Evolutionary conservation across 2,329 filamentous ascomycete species (phyloP).

Genomic region (Sporothrix luriei): DNA sequence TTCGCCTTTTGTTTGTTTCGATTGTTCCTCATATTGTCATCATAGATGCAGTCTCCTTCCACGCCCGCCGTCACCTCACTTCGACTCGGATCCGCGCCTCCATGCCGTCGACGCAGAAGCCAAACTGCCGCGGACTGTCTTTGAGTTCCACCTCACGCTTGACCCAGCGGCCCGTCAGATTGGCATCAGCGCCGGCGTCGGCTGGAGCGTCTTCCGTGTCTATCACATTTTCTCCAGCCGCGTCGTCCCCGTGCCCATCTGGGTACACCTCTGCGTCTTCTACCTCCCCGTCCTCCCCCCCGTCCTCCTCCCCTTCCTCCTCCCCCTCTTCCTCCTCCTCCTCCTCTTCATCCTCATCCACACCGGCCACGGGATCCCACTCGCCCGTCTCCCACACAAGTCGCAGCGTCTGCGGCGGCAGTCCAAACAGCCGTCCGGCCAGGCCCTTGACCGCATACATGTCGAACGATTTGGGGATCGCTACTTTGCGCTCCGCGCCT

Average conservation of each 20-base stretch:
- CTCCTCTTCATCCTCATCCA: slow-evolving; percentile 60
- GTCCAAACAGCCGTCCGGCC: slow-evolving; percentile 68
- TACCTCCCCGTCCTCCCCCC: neutral
- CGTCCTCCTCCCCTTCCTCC: slow-evolving; percentile 39
- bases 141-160: slow-evolving; percentile 78
- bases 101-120: slow-evolving; percentile 76
- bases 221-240: neutral
- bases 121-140: slow-evolving; percentile 78
- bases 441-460: slow-evolving; percentile 81
- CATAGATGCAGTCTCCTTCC: neutral
- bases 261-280: too few species aligned
- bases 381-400: slow-evolving; percentile 90
- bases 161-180: slow-evolving; percentile 61
- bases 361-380: slow-evolving; percentile 74
- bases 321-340: slow-evolving; percentile 57
- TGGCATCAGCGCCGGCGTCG: neutral
- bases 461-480: slow-evolving; percentile 75
- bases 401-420: slow-evolving; percentile 64
- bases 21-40: neutral
- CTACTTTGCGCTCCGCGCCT: slow-evolving; percentile 42
- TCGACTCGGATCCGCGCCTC: slow-evolving; percentile 75
- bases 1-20: too few species aligned
- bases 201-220: neutral
- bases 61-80: slow-evolving; percentile 35
- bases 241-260: too few species aligned